Conservation (phyloP, 345 rosid genomes). For the Clarkia xantiana region DNA sequence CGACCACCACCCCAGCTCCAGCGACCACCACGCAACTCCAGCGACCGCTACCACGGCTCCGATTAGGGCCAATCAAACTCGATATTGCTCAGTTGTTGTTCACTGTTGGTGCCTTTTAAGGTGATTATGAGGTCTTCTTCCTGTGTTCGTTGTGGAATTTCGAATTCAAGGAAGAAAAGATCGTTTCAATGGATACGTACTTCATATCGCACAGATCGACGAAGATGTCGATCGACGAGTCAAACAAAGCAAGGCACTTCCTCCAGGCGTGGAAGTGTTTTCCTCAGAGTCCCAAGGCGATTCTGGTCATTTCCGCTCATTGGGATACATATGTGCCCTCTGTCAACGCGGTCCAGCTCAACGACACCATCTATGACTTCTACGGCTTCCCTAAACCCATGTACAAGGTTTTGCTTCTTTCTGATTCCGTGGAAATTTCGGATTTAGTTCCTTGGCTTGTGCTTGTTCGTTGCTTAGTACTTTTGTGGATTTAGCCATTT, state of each 20-base stretch:
- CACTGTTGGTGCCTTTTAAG: too few relatives aligned
- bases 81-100: too few relatives aligned
- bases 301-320: constrained; percentile 68
- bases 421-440: too few relatives aligned
- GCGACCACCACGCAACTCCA: too few relatives aligned
- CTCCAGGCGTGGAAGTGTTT: constrained; percentile 43
- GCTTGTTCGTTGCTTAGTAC: background rate
- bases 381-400: constrained; percentile 57
- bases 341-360: constrained; percentile 38
- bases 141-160: too few relatives aligned
- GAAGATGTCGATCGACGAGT: constrained; percentile 58
- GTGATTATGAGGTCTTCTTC: too few relatives aligned
- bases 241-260: constrained; percentile 53
- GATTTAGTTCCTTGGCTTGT: background rate
- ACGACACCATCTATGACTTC: constrained; percentile 75
- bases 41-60: too few relatives aligned
- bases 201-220: constrained; percentile 81
- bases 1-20: too few relatives aligned
- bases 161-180: too few relatives aligned
- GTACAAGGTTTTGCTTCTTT: constrained; percentile 37
- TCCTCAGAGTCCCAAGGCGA: constrained; percentile 41
- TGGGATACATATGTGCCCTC: constrained; percentile 70
- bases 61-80: too few relatives aligned
- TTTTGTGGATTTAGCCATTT: too few relatives aligned
- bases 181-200: constrained; percentile 19